Evolutionary conservation across 2,329 filamentous ascomycete species (phyloP).

Genomic region (Microdochium paspali): DNA sequence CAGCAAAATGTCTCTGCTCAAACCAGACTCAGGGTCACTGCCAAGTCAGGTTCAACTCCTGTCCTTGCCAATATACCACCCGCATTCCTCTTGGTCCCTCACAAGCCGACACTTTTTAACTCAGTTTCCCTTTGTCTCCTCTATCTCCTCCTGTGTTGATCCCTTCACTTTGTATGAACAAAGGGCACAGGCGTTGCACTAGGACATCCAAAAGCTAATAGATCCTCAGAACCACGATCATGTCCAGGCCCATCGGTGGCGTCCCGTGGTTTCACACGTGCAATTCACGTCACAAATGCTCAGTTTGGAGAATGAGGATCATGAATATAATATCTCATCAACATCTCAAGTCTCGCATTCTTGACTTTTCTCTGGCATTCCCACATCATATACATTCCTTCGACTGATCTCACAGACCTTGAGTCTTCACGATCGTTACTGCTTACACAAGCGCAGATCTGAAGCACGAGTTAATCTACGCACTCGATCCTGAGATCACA

Average conservation of each 20-base stretch:
- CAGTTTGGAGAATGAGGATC: neutral
- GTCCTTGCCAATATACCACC: neutral
- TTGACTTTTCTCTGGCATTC: neutral
- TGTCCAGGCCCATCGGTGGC: too few species aligned
- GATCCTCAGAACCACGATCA: too few species aligned
- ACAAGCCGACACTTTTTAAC: neutral
- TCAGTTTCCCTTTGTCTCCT: neutral
- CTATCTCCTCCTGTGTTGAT: neutral
- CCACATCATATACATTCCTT: neutral
- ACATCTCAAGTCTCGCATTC: neutral
- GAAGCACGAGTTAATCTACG: neutral
- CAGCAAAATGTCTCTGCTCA: neutral
- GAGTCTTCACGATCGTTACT: too few species aligned
- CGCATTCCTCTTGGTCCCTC: neutral
- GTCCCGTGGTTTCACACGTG: too few species aligned
- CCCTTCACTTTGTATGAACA: neutral
- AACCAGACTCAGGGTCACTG: neutral
- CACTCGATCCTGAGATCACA: too few species aligned
- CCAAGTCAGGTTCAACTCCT: neutral
- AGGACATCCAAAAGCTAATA: too few species aligned
- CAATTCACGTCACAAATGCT: too few species aligned
- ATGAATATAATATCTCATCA: neutral
- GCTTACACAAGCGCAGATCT: too few species aligned
- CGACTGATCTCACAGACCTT: neutral
- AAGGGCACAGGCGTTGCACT: too few species aligned